A percentile compares a stretch with the other conserved stretches of the same genome.
These are phyloP conservation scores for Fusarium sp. DNA, from an alignment of 2,329 filamentous ascomycete genomes.

Conservation along the genomic window DNA sequence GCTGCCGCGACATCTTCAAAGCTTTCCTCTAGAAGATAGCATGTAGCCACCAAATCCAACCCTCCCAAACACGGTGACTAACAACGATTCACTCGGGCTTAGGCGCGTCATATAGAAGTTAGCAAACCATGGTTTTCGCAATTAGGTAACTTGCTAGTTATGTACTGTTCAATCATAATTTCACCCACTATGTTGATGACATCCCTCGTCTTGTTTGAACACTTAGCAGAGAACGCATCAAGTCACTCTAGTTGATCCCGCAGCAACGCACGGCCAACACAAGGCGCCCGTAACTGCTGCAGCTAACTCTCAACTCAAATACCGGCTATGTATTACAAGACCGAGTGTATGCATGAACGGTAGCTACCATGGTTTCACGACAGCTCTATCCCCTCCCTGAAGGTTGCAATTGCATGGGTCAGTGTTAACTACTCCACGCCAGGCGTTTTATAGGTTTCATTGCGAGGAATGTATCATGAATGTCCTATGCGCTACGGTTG, in stretches of 20 bases:
- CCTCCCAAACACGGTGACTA: too few species aligned
- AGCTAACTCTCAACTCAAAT: background rate
- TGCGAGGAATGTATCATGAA: background rate
- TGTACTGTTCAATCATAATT: background rate
- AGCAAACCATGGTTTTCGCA: background rate
- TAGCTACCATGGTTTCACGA: background rate
- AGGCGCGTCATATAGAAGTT: background rate
- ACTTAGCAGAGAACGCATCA: background rate
- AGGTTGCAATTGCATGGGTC: background rate
- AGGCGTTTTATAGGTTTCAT: background rate
- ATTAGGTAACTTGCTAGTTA: background rate
- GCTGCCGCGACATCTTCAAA: background rate
- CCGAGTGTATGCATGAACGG: background rate
- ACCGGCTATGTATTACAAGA: background rate
- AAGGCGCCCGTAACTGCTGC: background rate
- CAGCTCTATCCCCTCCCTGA: background rate
- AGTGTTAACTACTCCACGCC: background rate
- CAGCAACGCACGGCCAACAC: background rate
- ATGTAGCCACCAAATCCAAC: background rate
- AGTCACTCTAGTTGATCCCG: background rate
- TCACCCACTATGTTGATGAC: background rate
- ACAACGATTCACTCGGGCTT: background rate
- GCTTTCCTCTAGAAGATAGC: background rate
- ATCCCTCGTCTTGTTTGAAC: background rate
- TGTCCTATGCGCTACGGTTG: background rate